Base-by-base conservation (phyloP, 179 eudicot genomes). In the Monotropa hypopitys region DNA sequence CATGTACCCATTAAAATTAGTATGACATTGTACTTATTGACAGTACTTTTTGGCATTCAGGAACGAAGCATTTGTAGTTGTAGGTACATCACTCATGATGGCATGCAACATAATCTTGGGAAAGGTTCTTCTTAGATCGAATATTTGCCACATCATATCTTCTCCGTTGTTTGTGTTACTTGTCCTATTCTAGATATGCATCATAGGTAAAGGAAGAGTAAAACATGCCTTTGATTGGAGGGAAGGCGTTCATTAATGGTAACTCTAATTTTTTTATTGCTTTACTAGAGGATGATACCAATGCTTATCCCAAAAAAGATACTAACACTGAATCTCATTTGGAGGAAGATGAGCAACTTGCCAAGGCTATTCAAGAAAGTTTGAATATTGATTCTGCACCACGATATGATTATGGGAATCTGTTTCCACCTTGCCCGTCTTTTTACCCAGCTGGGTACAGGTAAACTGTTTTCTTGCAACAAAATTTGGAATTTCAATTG, bases 331-430 rank as follows among this genome's bases (percentile, higher is more conserved):
- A 84, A 40, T 57, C 79, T 82, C 88, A 81, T 49, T 62, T 93
- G 83, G 91, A 89, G 81, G 98, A 93, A 85, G 98, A 96, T 83
- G 98, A 93, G 77, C 86, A 72, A 81, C 92, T 96, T 76, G 99
- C 99, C 62, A 90, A 86, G 84, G 98, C 97, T 77, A 81, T 96
- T 75, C 97, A 93, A 80, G 97, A 93, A 78, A 96, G 97, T 85
- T 49, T 90, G 83, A 90, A 89, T 76, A 79, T 86, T 81, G 94
- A 86, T 50, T 87, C 97, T 76, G 78, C 84, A 49, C 86, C 88
- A 47, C 70, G 80, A 75, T 76, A 86, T 84, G 94, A 87, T 79
- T 82, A 82, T 80, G 89, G 93, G 79, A 85, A 82, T 84, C 47
- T 78, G 66, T 79, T 81, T 76, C 90, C 85, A 63, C 92, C 91